phyloP scores from a whole-genome alignment of 805 yeast genomes.

The Yarrowia alimentaria region DNA sequence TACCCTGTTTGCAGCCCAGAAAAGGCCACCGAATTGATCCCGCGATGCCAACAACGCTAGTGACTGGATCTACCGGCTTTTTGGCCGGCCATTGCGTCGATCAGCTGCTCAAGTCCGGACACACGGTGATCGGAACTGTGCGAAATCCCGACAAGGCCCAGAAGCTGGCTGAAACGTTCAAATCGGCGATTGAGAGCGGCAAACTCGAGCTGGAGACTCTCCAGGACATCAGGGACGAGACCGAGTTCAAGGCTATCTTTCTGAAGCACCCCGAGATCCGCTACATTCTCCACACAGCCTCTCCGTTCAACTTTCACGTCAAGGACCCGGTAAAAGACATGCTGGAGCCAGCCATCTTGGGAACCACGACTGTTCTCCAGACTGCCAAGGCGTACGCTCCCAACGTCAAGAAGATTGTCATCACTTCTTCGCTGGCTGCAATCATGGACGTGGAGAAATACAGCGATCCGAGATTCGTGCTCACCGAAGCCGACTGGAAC shows the following conservation, averaged over 20 bases:
- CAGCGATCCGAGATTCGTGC: slow-evolving; percentile 31
- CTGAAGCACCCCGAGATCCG: slow-evolving; percentile 42
- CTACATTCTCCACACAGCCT: slow-evolving; percentile 45
- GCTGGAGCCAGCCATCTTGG: slow-evolving; percentile 49
- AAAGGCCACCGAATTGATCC: too few relatives aligned
- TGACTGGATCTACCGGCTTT: slow-evolving; percentile 50
- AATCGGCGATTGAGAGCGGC: slow-evolving; percentile 31
- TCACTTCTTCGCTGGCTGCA: slow-evolving; percentile 55
- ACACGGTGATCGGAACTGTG: slow-evolving; percentile 51
- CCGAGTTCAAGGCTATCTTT: slow-evolving; percentile 50
- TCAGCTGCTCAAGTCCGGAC: slow-evolving; percentile 43
- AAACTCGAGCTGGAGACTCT: slow-evolving; percentile 37
- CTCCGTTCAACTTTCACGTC: slow-evolving; percentile 40
- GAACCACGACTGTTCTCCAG: slow-evolving; percentile 46
- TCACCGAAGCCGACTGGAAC: slow-evolving; percentile 43
- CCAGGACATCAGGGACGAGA: slow-evolving; percentile 36
- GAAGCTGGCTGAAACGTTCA: slow-evolving; percentile 31
- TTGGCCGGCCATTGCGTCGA: slow-evolving; percentile 47
- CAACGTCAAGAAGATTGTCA: slow-evolving; percentile 44
- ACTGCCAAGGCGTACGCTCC: slow-evolving; percentile 41
- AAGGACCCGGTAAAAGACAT: slow-evolving; percentile 45
- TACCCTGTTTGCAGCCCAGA: too few relatives aligned
- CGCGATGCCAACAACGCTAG: slow-evolving; percentile 38
- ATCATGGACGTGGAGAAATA: slow-evolving; percentile 36
- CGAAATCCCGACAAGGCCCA: slow-evolving; percentile 47